A percentile compares a stretch with the other conserved stretches of the same genome.
Evolutionary conservation across 257 asterid species (phyloP).

Genomic region (Misopates orontium): DNA sequence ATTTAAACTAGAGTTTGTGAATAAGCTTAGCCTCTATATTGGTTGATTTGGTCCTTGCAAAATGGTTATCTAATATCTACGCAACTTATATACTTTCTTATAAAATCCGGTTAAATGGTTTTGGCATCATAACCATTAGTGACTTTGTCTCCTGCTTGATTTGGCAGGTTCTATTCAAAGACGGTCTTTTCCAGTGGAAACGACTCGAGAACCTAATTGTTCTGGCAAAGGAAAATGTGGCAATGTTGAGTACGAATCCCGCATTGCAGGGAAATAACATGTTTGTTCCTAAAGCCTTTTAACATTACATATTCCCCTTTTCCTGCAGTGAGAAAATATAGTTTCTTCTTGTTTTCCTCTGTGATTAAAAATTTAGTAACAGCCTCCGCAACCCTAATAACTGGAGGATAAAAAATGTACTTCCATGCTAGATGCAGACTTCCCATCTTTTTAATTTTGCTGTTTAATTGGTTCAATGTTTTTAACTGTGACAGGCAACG

Average conservation of each 20-base stretch:
- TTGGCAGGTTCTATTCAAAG: slow-evolving; percentile 91
- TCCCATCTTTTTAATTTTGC: slow-evolving; percentile 13
- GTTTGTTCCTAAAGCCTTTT: slow-evolving; percentile 32
- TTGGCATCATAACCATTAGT: slow-evolving; percentile 11
- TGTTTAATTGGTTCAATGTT: slow-evolving; percentile 20
- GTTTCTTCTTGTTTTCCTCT: neutral
- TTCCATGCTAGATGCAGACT: neutral
- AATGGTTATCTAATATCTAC: neutral
- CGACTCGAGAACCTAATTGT: slow-evolving; percentile 88
- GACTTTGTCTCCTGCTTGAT: slow-evolving; percentile 28
- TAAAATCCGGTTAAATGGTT: neutral
- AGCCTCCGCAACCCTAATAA: neutral
- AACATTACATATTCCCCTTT: slow-evolving; percentile 11
- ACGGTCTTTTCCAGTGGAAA: slow-evolving; percentile 98
- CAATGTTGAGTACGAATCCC: slow-evolving; percentile 92
- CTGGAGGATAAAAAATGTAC: neutral
- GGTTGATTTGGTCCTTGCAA: slow-evolving; percentile 6
- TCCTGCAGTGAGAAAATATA: slow-evolving; percentile 1
- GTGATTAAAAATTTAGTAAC: neutral
- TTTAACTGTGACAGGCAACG: slow-evolving; percentile 43
- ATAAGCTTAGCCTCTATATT: neutral
- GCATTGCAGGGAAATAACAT: slow-evolving; percentile 62
- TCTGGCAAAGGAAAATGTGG: slow-evolving; percentile 96
- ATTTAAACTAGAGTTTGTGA: slow-evolving; percentile 4
- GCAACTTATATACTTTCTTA: neutral